phyloP scores from a whole-genome alignment of 805 yeast genomes.

The Candida ortonii region DNA sequence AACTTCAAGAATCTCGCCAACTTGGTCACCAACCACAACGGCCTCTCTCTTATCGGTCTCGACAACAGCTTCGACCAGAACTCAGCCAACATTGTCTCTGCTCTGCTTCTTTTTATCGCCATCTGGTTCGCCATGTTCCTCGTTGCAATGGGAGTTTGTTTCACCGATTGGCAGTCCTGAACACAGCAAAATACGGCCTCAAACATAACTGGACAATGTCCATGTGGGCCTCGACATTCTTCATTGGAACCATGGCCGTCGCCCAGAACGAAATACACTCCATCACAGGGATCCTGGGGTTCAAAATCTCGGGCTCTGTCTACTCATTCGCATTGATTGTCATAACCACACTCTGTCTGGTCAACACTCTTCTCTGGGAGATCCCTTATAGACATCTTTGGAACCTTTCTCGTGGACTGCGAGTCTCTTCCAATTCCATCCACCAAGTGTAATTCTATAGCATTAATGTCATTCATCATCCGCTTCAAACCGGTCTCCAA shows the following conservation, averaged over 20 bases:
- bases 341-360: conserved; percentile 42
- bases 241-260: conserved; percentile 76
- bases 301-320: conserved; percentile 59
- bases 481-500: conserved; percentile 6
- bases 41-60: conserved; percentile 12
- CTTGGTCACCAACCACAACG: conserved; percentile 13
- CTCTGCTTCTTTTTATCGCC: conserved; percentile 15
- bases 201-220: conserved; percentile 43
- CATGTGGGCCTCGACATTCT: conserved; percentile 90
- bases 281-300: conserved; percentile 50
- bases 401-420: conserved; percentile 4
- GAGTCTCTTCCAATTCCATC: neutral
- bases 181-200: conserved; percentile 34
- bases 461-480: conserved; percentile 2
- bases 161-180: conserved; percentile 44
- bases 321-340: conserved; percentile 53
- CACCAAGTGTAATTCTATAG: neutral
- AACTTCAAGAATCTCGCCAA: conserved; percentile 19
- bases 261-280: conserved; percentile 52
- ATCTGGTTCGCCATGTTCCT: conserved; percentile 27
- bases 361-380: conserved; percentile 33
- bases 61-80: conserved; percentile 6
- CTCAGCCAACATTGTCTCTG: conserved; percentile 4
- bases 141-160: conserved; percentile 30
- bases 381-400: conserved; percentile 25